Evolutionary conservation across 495 filamentous ascomycete genomes (phyloP), one percentile per base, ranked within the genome.

Genomic region (Aspergillus ostianus): DNA sequence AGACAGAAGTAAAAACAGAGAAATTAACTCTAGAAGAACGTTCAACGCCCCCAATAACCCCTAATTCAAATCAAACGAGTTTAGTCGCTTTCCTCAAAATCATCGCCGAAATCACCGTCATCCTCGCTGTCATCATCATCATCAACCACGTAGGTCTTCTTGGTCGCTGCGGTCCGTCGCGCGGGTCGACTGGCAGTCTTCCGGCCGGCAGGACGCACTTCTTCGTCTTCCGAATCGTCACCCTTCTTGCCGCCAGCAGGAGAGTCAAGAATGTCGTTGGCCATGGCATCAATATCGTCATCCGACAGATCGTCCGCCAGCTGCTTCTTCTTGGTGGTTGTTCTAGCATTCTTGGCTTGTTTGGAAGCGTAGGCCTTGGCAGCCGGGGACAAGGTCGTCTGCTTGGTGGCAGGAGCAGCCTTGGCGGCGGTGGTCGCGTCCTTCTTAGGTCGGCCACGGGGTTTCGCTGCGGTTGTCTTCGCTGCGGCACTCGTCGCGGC

Each of bases 281-380:
- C 84, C 63, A 85, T 74, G 23, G 76, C 79, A 51, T 84, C 78
- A 30, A 78, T 80, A 47, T 78, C 78, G 60, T 79, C 77, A 57
- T 83, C 71, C 20, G 73, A 77, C 55, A 76, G 63, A 30, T 78
- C 76, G 56, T 78, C 73, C 7, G 52, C 64, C 6, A 68, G 47
- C 47, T 71, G 70, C 64, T 77, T 77, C 66, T 75, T 77, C 51
- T 62, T 64, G 18, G 9, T 17, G 17, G 58, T 51, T 0, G 36
- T 6, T 12, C 56, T 52, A 56, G 79, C 75, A 0, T 79, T 66
- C 72, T 88, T 89, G 32, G 80, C 80, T 53, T 87, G 81, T 76
- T 90, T 92, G 2, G 86, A 83, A 17, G 88, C 89, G 69, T 94
- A 93, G 0, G 87, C 89, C 70, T 93, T 94, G 13, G 90, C 90